Conservation (phyloP, 495 filamentous ascomycete species). For the Cercophora samala region DNA sequence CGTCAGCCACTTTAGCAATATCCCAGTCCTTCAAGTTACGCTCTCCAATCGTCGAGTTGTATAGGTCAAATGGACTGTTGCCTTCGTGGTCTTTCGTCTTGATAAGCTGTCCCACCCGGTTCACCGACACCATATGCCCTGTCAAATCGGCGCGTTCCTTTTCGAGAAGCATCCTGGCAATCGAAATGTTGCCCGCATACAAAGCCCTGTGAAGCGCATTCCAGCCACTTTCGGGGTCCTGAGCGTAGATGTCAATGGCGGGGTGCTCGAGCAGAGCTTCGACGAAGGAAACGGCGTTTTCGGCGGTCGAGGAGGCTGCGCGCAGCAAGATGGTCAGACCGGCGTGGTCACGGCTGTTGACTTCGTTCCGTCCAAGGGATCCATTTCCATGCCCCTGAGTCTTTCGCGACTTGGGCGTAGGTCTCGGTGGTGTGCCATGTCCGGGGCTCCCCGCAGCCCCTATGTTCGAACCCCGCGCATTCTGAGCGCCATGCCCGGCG, state of each 20-base stretch:
- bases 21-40: conserved; percentile 38
- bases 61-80: conserved; percentile 90
- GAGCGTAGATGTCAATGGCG: conserved; percentile 76
- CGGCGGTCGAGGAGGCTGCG: conserved; percentile 68
- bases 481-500: conserved; percentile 52
- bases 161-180: conserved; percentile 74
- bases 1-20: conserved; percentile 29
- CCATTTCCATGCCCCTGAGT: conserved; percentile 33
- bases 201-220: conserved; percentile 89
- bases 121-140: conserved; percentile 43
- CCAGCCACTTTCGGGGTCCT: conserved; percentile 93
- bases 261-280: conserved; percentile 74
- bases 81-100: conserved; percentile 96
- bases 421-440: conserved; percentile 47
- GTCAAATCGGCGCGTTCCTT: conserved; percentile 67
- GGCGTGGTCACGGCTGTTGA: conserved; percentile 75
- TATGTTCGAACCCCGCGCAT: conserved; percentile 38
- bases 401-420: conserved; percentile 45
- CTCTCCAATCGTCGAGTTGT: conserved; percentile 73
- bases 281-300: conserved; percentile 67
- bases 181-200: conserved; percentile 86
- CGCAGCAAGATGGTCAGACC: conserved; percentile 84
- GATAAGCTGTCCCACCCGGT: conserved; percentile 62
- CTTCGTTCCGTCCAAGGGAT: conserved; percentile 63
- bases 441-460: conserved; percentile 24